Conservation (phyloP, 2,329 filamentous ascomycete genomes). For the Xylariaceae sp. region DNA sequence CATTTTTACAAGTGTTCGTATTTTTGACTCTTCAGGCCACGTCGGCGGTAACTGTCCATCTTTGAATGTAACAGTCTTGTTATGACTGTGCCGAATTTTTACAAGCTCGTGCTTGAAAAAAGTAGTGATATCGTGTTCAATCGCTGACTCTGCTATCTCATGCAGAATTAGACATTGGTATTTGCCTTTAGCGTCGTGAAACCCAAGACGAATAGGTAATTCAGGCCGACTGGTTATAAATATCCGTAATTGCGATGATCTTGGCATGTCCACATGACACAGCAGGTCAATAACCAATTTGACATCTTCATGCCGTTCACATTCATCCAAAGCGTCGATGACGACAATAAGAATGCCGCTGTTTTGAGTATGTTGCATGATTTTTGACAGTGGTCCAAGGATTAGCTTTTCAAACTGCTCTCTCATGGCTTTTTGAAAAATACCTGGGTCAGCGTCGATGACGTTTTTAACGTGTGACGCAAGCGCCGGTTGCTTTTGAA, state of each 20-base stretch:
- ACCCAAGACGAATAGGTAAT: slow-evolving; percentile 45
- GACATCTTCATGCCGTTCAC: not conserved
- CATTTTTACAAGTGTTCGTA: slow-evolving; percentile 24
- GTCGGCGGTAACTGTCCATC: slow-evolving; percentile 20
- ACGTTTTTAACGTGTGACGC: not conserved
- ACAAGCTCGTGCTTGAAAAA: slow-evolving; percentile 43
- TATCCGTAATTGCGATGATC: not conserved
- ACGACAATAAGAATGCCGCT: not conserved
- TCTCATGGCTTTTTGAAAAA: not conserved
- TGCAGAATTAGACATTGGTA: slow-evolving; percentile 46
- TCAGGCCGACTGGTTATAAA: slow-evolving; percentile 53
- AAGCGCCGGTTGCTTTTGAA: not conserved
- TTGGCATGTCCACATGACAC: not conserved
- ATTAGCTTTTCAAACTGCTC: slow-evolving; percentile 16
- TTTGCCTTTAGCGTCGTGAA: slow-evolving; percentile 37
- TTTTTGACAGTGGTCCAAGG: not conserved
- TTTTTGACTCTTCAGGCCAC: slow-evolving; percentile 39
- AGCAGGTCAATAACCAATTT: not conserved
- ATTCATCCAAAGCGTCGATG: slow-evolving; percentile 16
- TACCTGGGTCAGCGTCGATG: not conserved
- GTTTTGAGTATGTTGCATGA: accelerated
- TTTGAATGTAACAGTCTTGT: not conserved
- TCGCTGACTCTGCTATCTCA: slow-evolving; percentile 36
- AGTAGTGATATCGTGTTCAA: slow-evolving; percentile 46
- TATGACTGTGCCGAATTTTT: slow-evolving; percentile 37